These are phyloP conservation scores for Berkeleyomyces rouxiae DNA, from an alignment of 2,329 filamentous ascomycete species.

Conservation along the genomic window DNA sequence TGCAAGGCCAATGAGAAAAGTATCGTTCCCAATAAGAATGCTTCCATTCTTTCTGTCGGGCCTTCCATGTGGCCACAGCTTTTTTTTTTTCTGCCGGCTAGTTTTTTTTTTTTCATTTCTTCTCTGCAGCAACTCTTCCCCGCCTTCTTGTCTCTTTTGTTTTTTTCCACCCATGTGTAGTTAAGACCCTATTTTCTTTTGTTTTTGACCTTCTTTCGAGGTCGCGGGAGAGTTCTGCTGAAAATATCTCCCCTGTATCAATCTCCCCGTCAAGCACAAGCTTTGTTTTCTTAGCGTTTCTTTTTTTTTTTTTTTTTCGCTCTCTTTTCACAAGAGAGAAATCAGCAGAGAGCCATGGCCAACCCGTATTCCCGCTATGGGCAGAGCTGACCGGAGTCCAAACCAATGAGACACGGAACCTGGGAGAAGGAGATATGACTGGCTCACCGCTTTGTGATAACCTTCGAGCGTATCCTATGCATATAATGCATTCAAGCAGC, in stretches of 20 bases:
- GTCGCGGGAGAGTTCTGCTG: not conserved
- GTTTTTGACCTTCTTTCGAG: not conserved
- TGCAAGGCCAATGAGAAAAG: not conserved
- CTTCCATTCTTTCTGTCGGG: slow-evolving; percentile 1
- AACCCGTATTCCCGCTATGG: not conserved
- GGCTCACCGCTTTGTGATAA: not conserved
- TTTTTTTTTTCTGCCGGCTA: not conserved
- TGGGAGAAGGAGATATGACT: not conserved
- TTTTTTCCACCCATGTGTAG: not conserved
- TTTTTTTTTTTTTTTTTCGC: not conserved
- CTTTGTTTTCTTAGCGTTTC: not conserved
- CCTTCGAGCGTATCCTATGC: not conserved
- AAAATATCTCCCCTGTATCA: not conserved
- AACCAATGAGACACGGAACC: not conserved
- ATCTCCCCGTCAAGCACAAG: not conserved
- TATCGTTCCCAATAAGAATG: not conserved
- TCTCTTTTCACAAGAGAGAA: not conserved
- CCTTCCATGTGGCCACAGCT: slow-evolving; percentile 6
- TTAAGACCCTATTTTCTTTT: no score
- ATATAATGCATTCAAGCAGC: no score
- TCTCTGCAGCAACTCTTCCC: not conserved
- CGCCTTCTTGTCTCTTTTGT: not conserved
- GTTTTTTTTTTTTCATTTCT: slow-evolving; percentile 4
- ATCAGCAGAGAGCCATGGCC: not conserved
- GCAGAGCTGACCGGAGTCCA: not conserved